A percentile compares a stretch with the other conserved stretches of the same genome.
These are phyloP conservation scores for Nymphaea thermarum DNA, from an alignment of 164 flowering plant species.

Conservation along the genomic window DNA sequence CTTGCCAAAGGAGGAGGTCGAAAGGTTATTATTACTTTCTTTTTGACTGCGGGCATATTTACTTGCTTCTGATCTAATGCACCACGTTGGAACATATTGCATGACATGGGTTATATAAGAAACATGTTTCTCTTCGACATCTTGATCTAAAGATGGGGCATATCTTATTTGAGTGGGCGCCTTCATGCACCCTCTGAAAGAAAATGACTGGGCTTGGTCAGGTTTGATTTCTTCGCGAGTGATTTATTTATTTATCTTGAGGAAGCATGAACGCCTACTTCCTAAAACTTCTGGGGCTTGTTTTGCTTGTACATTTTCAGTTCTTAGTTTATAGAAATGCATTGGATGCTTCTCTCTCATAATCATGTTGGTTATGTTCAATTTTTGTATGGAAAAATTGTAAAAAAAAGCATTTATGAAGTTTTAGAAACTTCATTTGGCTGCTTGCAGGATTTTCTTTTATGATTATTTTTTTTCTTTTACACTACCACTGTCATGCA, in stretches of 20 bases:
- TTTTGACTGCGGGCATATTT: background rate
- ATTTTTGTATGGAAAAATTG: too few relatives aligned
- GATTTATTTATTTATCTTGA: too few relatives aligned
- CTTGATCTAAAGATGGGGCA: background rate
- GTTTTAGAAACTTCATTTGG: background rate
- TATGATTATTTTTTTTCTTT: background rate
- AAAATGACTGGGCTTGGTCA: too few relatives aligned
- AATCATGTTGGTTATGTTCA: too few relatives aligned
- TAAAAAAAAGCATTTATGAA: background rate
- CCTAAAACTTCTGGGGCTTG: too few relatives aligned
- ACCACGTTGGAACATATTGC: background rate
- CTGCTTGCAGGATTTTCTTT: too few relatives aligned
- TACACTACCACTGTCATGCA: background rate
- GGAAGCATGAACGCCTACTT: too few relatives aligned
- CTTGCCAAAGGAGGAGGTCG: constrained; percentile 61
- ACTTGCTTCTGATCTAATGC: background rate
- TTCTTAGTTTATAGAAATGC: too few relatives aligned
- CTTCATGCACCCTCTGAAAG: background rate
- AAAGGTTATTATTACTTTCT: constrained; percentile 29
- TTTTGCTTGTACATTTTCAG: too few relatives aligned
- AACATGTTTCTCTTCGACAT: background rate
- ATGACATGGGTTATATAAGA: background rate
- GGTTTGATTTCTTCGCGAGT: too few relatives aligned
- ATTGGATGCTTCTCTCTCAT: too few relatives aligned
- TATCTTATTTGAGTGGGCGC: background rate